A percentile compares a stretch with the other conserved stretches of the same genome.
These are phyloP conservation scores for Podila minutissima DNA, from an alignment of 192 early-diverging fungal genomes.

Conservation along the genomic window DNA sequence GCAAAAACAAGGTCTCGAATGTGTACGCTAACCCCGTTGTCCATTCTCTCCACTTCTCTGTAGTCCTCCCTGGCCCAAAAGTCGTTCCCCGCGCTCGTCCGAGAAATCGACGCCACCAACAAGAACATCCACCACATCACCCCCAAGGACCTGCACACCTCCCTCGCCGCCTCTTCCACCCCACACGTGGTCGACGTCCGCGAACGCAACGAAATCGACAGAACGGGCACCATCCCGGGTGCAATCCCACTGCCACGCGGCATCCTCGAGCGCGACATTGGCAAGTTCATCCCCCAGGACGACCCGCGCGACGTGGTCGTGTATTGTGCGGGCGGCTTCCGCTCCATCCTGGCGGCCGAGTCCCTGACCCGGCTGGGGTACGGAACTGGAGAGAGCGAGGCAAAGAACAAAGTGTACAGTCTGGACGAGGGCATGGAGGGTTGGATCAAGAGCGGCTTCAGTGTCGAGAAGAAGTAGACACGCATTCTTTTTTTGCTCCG, in stretches of 20 bases:
- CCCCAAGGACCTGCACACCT: slow-evolving; percentile 31
- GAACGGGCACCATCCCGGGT: slow-evolving; percentile 55
- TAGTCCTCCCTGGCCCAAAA: slow-evolving; percentile 28
- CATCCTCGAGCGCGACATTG: slow-evolving; percentile 57
- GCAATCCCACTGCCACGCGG: slow-evolving; percentile 60
- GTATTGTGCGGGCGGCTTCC: slow-evolving; percentile 66
- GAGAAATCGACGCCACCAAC: slow-evolving; percentile 41
- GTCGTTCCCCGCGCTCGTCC: slow-evolving; percentile 37
- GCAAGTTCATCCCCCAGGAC: slow-evolving; percentile 51
- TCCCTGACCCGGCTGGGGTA: slow-evolving; percentile 61
- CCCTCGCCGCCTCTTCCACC: background rate
- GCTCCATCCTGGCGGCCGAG: slow-evolving; percentile 60
- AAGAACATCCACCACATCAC: slow-evolving; percentile 42
- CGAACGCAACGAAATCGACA: slow-evolving; percentile 56
- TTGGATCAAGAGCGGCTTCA: slow-evolving; percentile 60
- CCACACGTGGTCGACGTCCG: slow-evolving; percentile 60
- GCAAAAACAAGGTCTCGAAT: background rate
- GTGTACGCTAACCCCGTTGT: background rate
- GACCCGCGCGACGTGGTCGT: slow-evolving; percentile 56
- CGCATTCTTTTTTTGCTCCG: background rate
- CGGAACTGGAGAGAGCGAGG: slow-evolving; percentile 8
- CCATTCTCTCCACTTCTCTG: too few species aligned
- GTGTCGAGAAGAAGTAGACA: slow-evolving; percentile 39
- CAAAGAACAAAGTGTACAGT: slow-evolving; percentile 48
- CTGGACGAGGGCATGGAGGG: slow-evolving; percentile 60